Evolutionary conservation across 495 filamentous ascomycete genomes (phyloP).

Genomic region (Filosporella fistucella): DNA sequence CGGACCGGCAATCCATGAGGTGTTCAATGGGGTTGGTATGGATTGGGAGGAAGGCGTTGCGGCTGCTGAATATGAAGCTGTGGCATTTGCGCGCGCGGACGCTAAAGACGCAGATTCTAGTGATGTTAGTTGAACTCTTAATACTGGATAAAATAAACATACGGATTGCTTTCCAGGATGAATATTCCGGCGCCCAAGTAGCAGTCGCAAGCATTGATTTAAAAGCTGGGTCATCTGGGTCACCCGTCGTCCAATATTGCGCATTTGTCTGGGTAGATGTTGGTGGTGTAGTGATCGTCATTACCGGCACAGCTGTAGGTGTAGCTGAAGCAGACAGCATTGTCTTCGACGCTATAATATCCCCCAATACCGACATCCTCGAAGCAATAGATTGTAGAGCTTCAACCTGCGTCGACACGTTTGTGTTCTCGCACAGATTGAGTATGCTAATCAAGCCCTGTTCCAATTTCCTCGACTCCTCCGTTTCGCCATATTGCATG

Average conservation of each 20-base stretch:
- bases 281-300: no score
- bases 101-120: not conserved
- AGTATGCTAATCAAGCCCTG: slow-evolving; percentile 2
- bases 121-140: no score
- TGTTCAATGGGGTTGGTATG: not conserved
- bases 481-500: slow-evolving; percentile 1
- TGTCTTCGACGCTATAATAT: not conserved
- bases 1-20: slow-evolving; percentile 15
- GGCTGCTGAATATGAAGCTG: not conserved
- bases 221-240: no score
- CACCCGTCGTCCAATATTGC: no score
- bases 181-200: no score
- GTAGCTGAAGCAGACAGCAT: no score
- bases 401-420: not conserved
- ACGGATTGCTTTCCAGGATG: no score
- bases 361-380: slow-evolving; percentile 11
- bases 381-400: slow-evolving; percentile 13
- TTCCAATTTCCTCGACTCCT: not conserved
- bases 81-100: not conserved
- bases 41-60: not conserved
- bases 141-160: no score
- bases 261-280: no score
- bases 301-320: no score
- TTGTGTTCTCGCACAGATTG: slow-evolving; percentile 14
- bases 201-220: no score